Percentiles rank a stretch among this genome's conserved stretches.
These are phyloP conservation scores for Aspergillus nidulans DNA, from an alignment of 495 filamentous ascomycete species.

Conservation along the genomic window DNA sequence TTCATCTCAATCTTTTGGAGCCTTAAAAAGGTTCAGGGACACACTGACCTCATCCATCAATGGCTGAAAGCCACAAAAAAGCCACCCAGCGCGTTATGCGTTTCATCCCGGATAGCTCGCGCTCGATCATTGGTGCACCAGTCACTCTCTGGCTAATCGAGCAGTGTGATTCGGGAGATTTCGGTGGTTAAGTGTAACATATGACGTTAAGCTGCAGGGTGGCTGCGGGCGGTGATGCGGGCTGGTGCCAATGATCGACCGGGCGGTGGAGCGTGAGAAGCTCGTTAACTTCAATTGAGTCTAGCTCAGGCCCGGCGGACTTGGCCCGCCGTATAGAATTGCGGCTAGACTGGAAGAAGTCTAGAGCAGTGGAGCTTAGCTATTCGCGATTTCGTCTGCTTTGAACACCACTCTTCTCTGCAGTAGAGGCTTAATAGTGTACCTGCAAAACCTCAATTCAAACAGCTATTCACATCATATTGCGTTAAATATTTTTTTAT, in stretches of 20 bases:
- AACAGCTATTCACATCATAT: neutral
- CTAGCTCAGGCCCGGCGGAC: neutral
- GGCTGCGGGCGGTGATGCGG: conserved; percentile 1
- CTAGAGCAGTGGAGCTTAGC: conserved; percentile 1
- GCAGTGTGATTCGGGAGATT: conserved; percentile 12
- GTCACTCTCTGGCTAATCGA: neutral
- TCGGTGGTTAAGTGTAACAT: conserved; percentile 24
- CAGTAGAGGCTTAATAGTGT: neutral
- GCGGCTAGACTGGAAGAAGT: neutral
- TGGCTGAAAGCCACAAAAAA: neutral
- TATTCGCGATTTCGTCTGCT: neutral
- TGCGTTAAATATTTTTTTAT: neutral
- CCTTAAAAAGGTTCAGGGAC: conserved; percentile 1
- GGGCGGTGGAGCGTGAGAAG: neutral
- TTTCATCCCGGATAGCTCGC: conserved; percentile 7
- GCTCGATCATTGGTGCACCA: neutral
- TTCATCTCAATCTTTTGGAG: neutral
- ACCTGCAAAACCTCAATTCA: neutral
- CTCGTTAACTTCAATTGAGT: neutral
- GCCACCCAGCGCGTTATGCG: neutral
- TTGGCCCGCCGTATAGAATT: neutral
- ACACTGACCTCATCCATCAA: neutral
- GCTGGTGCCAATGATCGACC: conserved; percentile 11
- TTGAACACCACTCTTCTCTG: neutral
- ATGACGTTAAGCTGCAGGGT: conserved; percentile 27